Evolutionary conservation across 2,329 filamentous ascomycete species (phyloP).

Genomic region (Amauroascus verrucosus): DNA sequence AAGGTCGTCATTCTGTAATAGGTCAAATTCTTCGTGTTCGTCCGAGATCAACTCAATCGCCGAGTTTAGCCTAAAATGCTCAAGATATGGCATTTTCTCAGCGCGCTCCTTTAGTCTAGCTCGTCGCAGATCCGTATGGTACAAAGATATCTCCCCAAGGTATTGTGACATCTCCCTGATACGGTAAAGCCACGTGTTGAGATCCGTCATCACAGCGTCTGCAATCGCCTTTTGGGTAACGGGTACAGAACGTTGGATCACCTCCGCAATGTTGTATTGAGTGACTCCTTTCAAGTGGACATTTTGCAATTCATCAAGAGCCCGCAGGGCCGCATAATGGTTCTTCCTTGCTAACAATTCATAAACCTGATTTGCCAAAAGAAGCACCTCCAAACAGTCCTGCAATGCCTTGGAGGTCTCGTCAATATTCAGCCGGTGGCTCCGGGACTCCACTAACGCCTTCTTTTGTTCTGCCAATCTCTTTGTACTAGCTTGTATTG

Average conservation of each 20-base stretch:
- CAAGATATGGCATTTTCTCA: constrained; percentile 63
- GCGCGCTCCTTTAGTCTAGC: constrained; percentile 72
- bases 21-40: constrained; percentile 89
- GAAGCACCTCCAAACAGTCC: constrained; percentile 82
- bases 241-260: constrained; percentile 93
- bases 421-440: constrained; percentile 88
- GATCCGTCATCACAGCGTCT: constrained; percentile 89
- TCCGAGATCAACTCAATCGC: constrained; percentile 92
- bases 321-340: constrained; percentile 88
- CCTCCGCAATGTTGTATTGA: constrained; percentile 85
- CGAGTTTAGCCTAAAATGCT: constrained; percentile 85
- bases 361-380: constrained; percentile 87
- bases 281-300: constrained; percentile 91
- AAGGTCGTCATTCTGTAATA: constrained; percentile 88
- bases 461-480: constrained; percentile 91
- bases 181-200: constrained; percentile 93
- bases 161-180: constrained; percentile 96
- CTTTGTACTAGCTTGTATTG: constrained; percentile 89
- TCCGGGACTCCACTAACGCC: constrained; percentile 80
- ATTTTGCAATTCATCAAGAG: constrained; percentile 89
- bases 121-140: constrained; percentile 81
- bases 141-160: constrained; percentile 89
- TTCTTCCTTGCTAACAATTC: constrained; percentile 86
- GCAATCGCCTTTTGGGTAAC: constrained; percentile 86
- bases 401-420: constrained; percentile 81